phyloP scores from a whole-genome alignment of 2,329 filamentous ascomycete species.

The Alternaria triticimaculans region DNA sequence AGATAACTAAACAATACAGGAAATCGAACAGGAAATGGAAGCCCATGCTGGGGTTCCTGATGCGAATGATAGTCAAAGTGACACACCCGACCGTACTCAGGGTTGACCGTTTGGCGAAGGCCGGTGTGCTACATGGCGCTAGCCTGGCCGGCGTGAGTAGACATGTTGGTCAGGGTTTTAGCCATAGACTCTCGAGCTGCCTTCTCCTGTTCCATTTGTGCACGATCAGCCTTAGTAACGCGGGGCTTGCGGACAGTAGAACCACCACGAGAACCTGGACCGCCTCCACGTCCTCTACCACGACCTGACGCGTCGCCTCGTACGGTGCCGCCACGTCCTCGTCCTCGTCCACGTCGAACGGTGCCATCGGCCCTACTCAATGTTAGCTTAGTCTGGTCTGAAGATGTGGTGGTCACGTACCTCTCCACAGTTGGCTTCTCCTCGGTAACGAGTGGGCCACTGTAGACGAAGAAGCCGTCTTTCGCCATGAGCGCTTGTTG shows the following conservation, averaged over 20 bases:
- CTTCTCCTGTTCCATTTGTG: constrained; percentile 82
- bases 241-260: constrained; percentile 79
- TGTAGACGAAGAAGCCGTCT: constrained; percentile 98
- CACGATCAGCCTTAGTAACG: constrained; percentile 84
- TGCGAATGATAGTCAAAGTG: background rate
- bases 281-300: constrained; percentile 57
- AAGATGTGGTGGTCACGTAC: constrained; percentile 49
- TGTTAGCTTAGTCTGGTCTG: constrained; percentile 32
- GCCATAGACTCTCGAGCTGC: constrained; percentile 69
- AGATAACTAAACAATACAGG: constrained; percentile 13
- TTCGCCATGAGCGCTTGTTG: constrained; percentile 92
- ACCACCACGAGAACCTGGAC: constrained; percentile 77
- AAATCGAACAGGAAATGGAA: background rate
- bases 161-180: constrained; percentile 35
- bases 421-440: constrained; percentile 74
- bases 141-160: constrained; percentile 16
- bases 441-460: constrained; percentile 86
- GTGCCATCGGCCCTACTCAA: constrained; percentile 70
- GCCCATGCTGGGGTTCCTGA: background rate
- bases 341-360: constrained; percentile 70
- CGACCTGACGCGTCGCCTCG: constrained; percentile 50
- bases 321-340: constrained; percentile 59
- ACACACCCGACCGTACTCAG: background rate
- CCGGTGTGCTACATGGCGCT: constrained; percentile 14
- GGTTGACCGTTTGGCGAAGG: background rate